phyloP scores from a whole-genome alignment of 768 basidiomycete genomes.

The Serpula lacrymans region DNA sequence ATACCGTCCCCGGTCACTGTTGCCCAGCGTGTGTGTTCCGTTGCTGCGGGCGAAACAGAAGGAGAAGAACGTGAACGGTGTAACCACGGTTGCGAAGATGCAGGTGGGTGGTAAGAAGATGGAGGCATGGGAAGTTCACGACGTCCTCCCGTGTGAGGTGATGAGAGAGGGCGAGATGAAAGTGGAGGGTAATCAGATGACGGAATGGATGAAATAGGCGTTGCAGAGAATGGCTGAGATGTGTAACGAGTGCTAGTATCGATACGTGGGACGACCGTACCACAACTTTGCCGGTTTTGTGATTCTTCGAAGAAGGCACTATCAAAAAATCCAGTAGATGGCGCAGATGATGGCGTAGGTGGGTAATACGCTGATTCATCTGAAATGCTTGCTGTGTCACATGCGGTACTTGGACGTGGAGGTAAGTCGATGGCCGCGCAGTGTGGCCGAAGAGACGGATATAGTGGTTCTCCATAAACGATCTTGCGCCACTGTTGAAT shows the following conservation, averaged over 20 bases:
- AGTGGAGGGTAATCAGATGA: conserved; percentile 25
- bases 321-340: conserved; percentile 31
- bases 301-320: conserved; percentile 19
- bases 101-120: conserved; percentile 27
- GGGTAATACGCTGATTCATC: conserved; percentile 48
- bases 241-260: conserved; percentile 4
- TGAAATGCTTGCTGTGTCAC: conserved; percentile 38
- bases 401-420: conserved; percentile 20
- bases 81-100: conserved; percentile 22
- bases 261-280: conserved; percentile 8
- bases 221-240: conserved; percentile 17
- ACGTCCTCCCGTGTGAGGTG: conserved; percentile 15
- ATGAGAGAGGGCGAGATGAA: conserved; percentile 16
- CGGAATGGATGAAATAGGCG: conserved; percentile 24
- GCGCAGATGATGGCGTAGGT: conserved; percentile 36
- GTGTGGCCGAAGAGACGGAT: conserved; percentile 35
- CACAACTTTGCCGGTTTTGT: too few species aligned
- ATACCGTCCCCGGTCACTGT: conserved; percentile 9
- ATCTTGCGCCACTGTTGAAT: conserved; percentile 40
- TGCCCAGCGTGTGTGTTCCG: conserved; percentile 1
- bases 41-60: conserved; percentile 19
- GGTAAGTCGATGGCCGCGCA: conserved; percentile 20
- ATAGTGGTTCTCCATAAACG: conserved; percentile 37
- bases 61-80: conserved; percentile 37
- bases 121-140: conserved; percentile 28